These are phyloP conservation scores for Pulicaria dysenterica DNA, from an alignment of 129 eudicot genomes.

Conservation along the genomic window DNA sequence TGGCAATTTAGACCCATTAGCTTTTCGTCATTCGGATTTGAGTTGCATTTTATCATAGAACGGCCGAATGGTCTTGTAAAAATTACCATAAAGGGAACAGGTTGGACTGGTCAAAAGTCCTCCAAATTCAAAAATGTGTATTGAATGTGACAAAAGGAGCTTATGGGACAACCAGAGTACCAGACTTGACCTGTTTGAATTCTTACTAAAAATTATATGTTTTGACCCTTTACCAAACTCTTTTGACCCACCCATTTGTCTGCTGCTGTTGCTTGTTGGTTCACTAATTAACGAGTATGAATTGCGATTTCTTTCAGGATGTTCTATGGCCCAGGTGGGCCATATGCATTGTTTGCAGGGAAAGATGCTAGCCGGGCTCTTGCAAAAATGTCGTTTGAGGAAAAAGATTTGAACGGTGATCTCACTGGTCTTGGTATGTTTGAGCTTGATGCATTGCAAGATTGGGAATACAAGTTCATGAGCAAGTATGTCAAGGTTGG, in stretches of 20 bases:
- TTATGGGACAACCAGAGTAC: neutral
- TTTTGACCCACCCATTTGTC: neutral
- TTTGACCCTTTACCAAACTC: neutral
- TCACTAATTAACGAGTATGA: constrained; percentile 15
- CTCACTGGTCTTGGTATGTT: constrained; percentile 82
- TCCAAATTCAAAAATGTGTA: neutral
- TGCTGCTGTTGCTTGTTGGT: neutral
- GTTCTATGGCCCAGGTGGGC: constrained; percentile 99
- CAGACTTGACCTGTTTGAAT: neutral
- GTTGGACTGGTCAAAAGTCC: neutral
- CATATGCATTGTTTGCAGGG: constrained; percentile 95
- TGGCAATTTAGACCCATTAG: neutral
- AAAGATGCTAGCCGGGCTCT: constrained; percentile 99
- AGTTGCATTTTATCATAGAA: neutral
- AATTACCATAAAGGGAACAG: neutral
- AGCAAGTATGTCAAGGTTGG: constrained; percentile 97
- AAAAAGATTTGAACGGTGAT: constrained; percentile 53
- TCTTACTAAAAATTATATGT: neutral
- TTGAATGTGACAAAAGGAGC: neutral
- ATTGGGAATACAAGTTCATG: constrained; percentile 99
- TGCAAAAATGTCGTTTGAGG: constrained; percentile 97
- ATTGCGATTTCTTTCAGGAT: constrained; percentile 46
- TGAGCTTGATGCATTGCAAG: constrained; percentile 94
- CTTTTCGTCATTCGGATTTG: neutral
- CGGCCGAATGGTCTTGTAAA: neutral